Percentiles rank a stretch among this genome's conserved stretches.
Conservation (phyloP, 345 rosid genomes). For the Citrus cavaleriei region DNA sequence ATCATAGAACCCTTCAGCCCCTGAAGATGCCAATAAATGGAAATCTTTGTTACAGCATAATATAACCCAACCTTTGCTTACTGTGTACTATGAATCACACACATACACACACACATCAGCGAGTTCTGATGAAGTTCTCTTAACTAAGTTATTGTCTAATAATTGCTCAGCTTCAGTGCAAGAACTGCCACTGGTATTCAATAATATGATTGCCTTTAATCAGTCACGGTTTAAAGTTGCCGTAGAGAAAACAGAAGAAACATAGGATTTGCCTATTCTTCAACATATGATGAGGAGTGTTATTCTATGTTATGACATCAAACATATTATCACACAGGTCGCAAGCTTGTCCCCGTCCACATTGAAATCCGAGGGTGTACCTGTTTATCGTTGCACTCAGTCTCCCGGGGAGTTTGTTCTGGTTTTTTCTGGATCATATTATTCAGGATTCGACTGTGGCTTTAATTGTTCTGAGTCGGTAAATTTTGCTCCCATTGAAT, state of each 20-base stretch:
- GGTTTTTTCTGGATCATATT: slow-evolving; percentile 56
- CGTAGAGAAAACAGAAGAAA: not conserved
- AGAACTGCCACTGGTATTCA: not conserved
- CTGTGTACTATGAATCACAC: not conserved
- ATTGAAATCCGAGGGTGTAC: slow-evolving; percentile 52
- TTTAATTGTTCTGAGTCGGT: slow-evolving; percentile 63
- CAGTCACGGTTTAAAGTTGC: not conserved
- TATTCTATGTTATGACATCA: not conserved
- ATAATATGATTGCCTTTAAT: not conserved
- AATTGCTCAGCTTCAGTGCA: not conserved
- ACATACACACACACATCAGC: not conserved
- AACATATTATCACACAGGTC: slow-evolving; percentile 34
- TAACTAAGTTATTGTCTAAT: not conserved
- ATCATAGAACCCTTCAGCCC: not conserved
- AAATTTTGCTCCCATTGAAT: slow-evolving; percentile 67
- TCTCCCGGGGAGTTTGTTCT: slow-evolving; percentile 70
- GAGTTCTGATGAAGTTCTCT: not conserved
- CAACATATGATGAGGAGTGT: not conserved
- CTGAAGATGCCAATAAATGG: not conserved
- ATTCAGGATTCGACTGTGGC: slow-evolving; percentile 63
- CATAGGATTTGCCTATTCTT: not conserved
- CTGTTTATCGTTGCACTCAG: slow-evolving; percentile 61
- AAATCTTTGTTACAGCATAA: not conserved
- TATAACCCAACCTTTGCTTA: not conserved
- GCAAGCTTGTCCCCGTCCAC: slow-evolving; percentile 33